Evolutionary conservation across 2,329 filamentous ascomycete species (phyloP), one percentile per base, ranked within the genome.

Genomic region (Didymella arachidicola): DNA sequence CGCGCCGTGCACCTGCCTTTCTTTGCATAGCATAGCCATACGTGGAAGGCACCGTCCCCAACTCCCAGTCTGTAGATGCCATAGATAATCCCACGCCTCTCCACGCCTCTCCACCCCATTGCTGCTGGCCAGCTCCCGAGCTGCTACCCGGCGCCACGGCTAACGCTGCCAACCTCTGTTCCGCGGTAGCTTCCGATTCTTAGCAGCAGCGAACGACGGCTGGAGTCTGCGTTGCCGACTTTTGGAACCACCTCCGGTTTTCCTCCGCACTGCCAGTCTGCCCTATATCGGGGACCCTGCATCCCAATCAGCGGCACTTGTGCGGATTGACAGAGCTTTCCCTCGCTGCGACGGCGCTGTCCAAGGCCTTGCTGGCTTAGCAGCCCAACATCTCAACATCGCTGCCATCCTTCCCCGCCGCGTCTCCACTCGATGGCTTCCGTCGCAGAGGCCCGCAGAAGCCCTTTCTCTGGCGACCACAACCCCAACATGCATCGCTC

Each of bases 401-500:
- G 56, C 61, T 30, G 42, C n/a, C 46, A 47, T 57, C 32, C 49
- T 57, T 56, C 49, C 58, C 54, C 52, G 39, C 50, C 7, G 46
- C 50, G 46, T 52, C 45, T 53, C 57, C 60, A 46, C 59, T 58
- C 59, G 59, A 82, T 82, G 80, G 79, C 80, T 57, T 79, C 79
- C 38, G 76, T 80, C 57, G 74, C 77, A 53, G 78, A 80, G 57
- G 74, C 79, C 63, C 74, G 76, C 56, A 78, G 80, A 69, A 82
- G 78, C 64, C 78, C 80, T 41, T 82, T 84, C 64, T 70, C 80
- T 59, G 74, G 74, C 70, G 75, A 78, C 53, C 74, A 77, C 74
- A 67, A 75, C 74, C 69, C 73, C 46, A 74, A 78, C 56, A 79
- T 81, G 63, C 79, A 82, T 70, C 81, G 82, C 70, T 81, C 81